phyloP scores from a whole-genome alignment of 768 basidiomycete genomes.

The Lentinula lateritia region DNA sequence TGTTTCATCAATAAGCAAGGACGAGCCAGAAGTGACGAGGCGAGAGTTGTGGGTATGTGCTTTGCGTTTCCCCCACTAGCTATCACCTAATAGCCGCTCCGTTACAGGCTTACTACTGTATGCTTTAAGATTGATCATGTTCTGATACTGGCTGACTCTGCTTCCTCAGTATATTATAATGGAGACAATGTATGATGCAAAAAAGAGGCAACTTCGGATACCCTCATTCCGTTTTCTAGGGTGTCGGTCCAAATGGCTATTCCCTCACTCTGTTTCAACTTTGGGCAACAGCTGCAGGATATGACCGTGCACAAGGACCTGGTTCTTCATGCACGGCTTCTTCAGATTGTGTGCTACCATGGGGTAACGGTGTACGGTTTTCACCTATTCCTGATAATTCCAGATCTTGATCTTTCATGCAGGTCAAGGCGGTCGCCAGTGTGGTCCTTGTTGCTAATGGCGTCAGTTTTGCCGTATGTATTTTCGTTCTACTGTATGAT shows the following conservation, averaged over 20 bases:
- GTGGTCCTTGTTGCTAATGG: conserved; percentile 77
- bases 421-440: conserved; percentile 48
- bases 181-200: conserved; percentile 60
- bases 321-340: conserved; percentile 63
- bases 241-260: conserved; percentile 64
- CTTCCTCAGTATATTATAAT: conserved; percentile 65
- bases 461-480: conserved; percentile 63
- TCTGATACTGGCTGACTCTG: not conserved
- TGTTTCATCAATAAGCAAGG: conserved; percentile 33
- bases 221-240: conserved; percentile 27
- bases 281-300: conserved; percentile 67
- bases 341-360: conserved; percentile 76
- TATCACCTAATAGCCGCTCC: not conserved
- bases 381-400: not conserved
- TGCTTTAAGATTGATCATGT: not conserved
- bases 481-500: not conserved
- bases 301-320: conserved; percentile 62
- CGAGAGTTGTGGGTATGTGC: conserved; percentile 81
- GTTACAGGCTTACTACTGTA: not conserved
- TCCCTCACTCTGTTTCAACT: conserved; percentile 73
- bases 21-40: conserved; percentile 68
- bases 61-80: not conserved
- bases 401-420: not conserved
- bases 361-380: conserved; percentile 35
- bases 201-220: not conserved